These are phyloP conservation scores for Royoungia palumana DNA, from an alignment of 768 basidiomycete genomes.

Conservation along the genomic window DNA sequence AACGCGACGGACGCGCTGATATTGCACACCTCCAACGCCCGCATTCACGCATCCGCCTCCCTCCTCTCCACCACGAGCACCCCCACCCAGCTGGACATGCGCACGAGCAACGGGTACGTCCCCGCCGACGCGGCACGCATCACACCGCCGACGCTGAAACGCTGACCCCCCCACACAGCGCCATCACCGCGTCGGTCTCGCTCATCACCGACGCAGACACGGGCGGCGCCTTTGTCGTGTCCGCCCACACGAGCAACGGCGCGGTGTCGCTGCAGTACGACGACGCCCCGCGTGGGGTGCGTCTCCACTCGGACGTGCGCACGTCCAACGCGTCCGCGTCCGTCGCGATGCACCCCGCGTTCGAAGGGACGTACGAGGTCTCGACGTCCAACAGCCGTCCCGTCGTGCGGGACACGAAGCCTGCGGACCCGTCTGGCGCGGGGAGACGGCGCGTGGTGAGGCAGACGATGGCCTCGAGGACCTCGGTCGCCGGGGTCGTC, in stretches of 20 bases:
- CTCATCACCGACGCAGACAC: conserved; percentile 28
- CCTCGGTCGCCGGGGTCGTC: conserved; percentile 9
- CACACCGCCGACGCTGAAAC: no score
- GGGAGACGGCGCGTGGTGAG: conserved; percentile 28
- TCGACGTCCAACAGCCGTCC: conserved; percentile 22
- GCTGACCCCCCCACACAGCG: no score
- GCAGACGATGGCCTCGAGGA: neutral
- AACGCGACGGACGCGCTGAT: conserved; percentile 26
- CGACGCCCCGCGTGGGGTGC: conserved; percentile 28
- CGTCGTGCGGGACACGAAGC: conserved; percentile 7
- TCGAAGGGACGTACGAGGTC: conserved; percentile 38
- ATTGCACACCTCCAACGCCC: conserved; percentile 35
- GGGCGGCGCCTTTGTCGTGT: conserved; percentile 32
- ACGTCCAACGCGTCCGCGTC: conserved; percentile 34
- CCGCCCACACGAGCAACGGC: conserved; percentile 34
- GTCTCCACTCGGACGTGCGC: conserved; percentile 29
- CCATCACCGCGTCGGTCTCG: conserved; percentile 16
- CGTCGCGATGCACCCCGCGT: conserved; percentile 33
- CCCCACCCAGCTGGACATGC: conserved; percentile 14
- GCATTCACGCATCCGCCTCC: conserved; percentile 27
- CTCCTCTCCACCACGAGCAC: conserved; percentile 13
- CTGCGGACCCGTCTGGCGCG: conserved; percentile 30
- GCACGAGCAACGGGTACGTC: conserved; percentile 23
- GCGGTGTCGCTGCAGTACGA: conserved; percentile 25
- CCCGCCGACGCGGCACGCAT: no score